These are phyloP conservation scores for Cylindrotheca fusiformis DNA, from an alignment of 108 stramenopile species.

Conservation along the genomic window DNA sequence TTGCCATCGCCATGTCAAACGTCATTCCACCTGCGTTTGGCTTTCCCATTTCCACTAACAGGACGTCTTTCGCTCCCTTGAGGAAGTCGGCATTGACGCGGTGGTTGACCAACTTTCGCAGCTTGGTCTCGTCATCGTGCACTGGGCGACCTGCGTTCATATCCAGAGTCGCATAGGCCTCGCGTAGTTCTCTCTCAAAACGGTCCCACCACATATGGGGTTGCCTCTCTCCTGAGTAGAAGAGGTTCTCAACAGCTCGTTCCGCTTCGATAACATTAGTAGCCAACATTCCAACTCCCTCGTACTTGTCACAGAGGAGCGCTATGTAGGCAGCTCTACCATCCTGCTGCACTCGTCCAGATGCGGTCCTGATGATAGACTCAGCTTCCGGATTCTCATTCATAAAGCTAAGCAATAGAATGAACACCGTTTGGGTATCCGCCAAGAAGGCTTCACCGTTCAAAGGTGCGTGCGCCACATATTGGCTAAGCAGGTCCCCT, in stretches of 20 bases:
- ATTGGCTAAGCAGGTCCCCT: not conserved
- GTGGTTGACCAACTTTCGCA: slow-evolving; percentile 1
- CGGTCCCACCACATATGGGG: not conserved
- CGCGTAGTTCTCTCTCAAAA: not conserved
- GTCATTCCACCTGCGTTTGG: too few relatives aligned
- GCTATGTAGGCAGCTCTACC: not conserved
- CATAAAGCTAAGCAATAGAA: not conserved
- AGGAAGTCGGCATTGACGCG: slow-evolving; percentile 9
- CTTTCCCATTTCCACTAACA: not conserved
- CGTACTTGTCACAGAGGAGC: not conserved
- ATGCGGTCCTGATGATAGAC: not conserved
- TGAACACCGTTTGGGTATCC: not conserved
- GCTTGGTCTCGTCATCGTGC: slow-evolving; percentile 4
- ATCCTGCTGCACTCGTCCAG: not conserved
- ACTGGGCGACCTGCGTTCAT: not conserved
- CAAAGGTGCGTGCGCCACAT: not conserved
- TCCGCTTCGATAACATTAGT: not conserved
- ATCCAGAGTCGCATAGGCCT: not conserved
- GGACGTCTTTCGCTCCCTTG: not conserved
- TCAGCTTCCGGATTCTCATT: not conserved
- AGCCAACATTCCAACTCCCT: not conserved
- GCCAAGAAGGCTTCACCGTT: not conserved
- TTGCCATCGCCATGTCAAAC: too few relatives aligned
- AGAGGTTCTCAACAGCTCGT: not conserved
- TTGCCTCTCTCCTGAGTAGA: not conserved